Conservation (phyloP, 768 basidiomycete genomes). For the Suillus subalutaceus region DNA sequence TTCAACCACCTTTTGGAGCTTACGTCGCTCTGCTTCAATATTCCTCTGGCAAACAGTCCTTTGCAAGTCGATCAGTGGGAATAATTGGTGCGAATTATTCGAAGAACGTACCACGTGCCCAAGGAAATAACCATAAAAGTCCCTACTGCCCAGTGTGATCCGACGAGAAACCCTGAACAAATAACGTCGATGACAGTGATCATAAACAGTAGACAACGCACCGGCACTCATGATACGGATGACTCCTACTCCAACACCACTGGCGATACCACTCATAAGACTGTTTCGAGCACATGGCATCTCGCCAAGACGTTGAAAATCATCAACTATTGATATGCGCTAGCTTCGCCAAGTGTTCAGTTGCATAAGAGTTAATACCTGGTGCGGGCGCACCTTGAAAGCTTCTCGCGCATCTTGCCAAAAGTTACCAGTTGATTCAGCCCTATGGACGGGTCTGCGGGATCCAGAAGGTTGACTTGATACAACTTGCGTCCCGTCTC, state of each 20-base stretch:
- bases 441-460: conserved; percentile 29
- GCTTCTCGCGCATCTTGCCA: conserved; percentile 35
- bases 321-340: conserved; percentile 51
- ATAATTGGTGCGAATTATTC: background rate
- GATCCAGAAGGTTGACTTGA: conserved; percentile 14
- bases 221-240: conserved; percentile 69
- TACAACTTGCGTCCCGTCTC: background rate
- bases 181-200: conserved; percentile 9
- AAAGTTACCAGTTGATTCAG: conserved; percentile 34
- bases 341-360: conserved; percentile 38
- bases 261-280: conserved; percentile 77
- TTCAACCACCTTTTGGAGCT: conserved; percentile 60
- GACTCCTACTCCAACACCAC: conserved; percentile 75
- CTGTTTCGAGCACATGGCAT: conserved; percentile 80
- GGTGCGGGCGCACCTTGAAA: conserved; percentile 30
- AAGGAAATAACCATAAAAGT: conserved; percentile 70
- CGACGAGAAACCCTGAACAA: conserved; percentile 58
- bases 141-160: conserved; percentile 79
- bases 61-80: conserved; percentile 11
- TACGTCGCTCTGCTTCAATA: conserved; percentile 54
- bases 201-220: conserved; percentile 38
- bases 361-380: background rate
- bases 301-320: conserved; percentile 63
- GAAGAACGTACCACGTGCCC: conserved; percentile 63
- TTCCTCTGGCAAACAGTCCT: conserved; percentile 71